A percentile compares a stretch with the other conserved stretches of the same genome.
These are phyloP conservation scores for Schizochytrium sp. DNA, from an alignment of 108 stramenopile genomes.

Conservation along the genomic window DNA sequence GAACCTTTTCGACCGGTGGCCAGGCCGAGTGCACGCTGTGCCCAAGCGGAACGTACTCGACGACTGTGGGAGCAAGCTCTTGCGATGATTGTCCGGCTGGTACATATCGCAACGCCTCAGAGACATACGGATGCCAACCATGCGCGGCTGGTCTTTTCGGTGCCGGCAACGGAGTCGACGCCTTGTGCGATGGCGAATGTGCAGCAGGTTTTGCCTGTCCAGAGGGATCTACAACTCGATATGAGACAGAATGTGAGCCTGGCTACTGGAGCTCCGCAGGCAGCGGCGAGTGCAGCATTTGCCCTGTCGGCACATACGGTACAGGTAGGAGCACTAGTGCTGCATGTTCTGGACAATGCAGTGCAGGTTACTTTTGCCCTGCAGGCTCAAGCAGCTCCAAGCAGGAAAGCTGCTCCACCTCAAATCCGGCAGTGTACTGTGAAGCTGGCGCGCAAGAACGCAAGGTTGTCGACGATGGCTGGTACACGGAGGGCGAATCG, in stretches of 20 bases:
- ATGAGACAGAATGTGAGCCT: background rate
- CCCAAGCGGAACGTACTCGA: background rate
- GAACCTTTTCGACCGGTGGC: background rate
- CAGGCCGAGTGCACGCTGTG: background rate
- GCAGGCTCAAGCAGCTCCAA: background rate
- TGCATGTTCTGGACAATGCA: background rate
- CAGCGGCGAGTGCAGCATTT: no score
- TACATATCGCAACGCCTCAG: background rate
- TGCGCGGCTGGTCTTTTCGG: background rate
- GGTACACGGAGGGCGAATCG: background rate
- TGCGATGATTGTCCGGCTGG: background rate
- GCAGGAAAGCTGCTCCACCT: background rate
- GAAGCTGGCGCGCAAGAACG: background rate
- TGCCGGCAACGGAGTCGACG: background rate
- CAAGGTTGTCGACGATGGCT: background rate
- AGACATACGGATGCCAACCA: background rate
- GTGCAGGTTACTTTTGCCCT: background rate
- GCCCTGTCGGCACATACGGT: no score
- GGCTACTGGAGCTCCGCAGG: no score
- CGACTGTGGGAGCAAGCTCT: background rate
- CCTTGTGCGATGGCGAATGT: background rate
- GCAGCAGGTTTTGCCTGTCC: background rate
- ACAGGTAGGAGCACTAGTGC: no score
- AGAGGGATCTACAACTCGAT: background rate
- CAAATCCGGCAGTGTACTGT: background rate